Conservation (phyloP, 129 eudicot species). For the Artemisia tridentata region DNA sequence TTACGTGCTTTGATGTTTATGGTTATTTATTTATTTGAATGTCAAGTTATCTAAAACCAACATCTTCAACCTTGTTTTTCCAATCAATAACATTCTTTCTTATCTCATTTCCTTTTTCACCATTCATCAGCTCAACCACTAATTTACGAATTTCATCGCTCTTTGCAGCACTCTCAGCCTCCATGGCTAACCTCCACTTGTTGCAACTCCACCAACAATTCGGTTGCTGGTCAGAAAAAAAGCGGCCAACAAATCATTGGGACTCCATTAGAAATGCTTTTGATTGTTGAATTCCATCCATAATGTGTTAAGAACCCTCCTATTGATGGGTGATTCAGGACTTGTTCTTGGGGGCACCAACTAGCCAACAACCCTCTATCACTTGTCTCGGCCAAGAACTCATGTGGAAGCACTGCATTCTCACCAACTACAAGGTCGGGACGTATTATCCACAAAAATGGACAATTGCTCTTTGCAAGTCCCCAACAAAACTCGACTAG, state of each 20-base stretch:
- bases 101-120: constrained; percentile 43
- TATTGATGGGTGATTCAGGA: constrained; percentile 42
- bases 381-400: constrained; percentile 32
- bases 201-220: constrained; percentile 52
- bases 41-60: too few species aligned
- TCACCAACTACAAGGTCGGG: constrained; percentile 51
- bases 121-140: constrained; percentile 46
- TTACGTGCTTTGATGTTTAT: too few species aligned
- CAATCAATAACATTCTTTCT: constrained; percentile 39
- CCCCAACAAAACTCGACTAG: constrained; percentile 65
- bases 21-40: too few species aligned
- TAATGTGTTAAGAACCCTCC: constrained; percentile 59
- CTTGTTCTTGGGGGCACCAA: constrained; percentile 64
- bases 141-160: constrained; percentile 42
- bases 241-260: constrained; percentile 68
- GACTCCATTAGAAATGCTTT: constrained; percentile 45
- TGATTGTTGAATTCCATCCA: constrained; percentile 60
- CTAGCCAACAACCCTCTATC: constrained; percentile 42
- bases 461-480: constrained; percentile 48
- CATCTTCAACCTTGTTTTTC: constrained; percentile 49
- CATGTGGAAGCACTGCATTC: constrained; percentile 33
- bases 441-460: constrained; percentile 56
- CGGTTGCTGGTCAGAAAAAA: constrained; percentile 64
- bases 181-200: constrained; percentile 53
- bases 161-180: constrained; percentile 47